phyloP scores from a whole-genome alignment of 1,284 basidiomycete species.

The Boletus smithii region DNA sequence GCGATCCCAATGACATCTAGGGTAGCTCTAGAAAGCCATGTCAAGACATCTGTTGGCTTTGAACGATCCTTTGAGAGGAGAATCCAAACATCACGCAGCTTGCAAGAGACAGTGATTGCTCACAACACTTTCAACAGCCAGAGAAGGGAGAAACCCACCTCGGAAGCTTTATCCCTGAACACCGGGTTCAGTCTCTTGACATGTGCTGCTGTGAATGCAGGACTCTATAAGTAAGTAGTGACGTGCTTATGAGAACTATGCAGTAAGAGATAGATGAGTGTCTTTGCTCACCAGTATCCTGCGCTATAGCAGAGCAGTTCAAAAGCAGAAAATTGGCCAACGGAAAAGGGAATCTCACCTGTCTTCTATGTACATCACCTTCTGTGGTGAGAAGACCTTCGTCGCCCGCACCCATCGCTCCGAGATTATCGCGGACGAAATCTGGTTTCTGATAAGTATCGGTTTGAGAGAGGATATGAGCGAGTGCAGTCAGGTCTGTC shows the following conservation, averaged over 20 bases:
- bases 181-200: slow-evolving; percentile 57
- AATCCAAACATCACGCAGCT: slow-evolving; percentile 51
- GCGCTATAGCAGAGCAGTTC: slow-evolving; percentile 27
- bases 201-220: slow-evolving; percentile 56
- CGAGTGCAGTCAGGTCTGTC: slow-evolving; percentile 56
- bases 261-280: neutral
- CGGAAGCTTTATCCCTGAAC: slow-evolving; percentile 60
- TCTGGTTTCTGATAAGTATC: slow-evolving; percentile 68
- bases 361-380: slow-evolving; percentile 50
- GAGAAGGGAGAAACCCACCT: slow-evolving; percentile 38
- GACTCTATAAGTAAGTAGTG: slow-evolving; percentile 38
- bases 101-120: slow-evolving; percentile 3
- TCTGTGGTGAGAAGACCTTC: slow-evolving; percentile 51
- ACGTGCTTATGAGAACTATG: neutral
- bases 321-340: neutral
- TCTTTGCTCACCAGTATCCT: slow-evolving; percentile 41
- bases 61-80: slow-evolving; percentile 27
- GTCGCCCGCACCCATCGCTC: slow-evolving; percentile 49
- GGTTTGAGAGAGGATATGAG: slow-evolving; percentile 56
- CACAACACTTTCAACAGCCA: neutral
- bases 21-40: slow-evolving; percentile 61
- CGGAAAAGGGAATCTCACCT: slow-evolving; percentile 34
- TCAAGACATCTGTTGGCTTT: slow-evolving; percentile 51
- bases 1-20: slow-evolving; percentile 73
- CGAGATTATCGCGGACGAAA: slow-evolving; percentile 55